Percentiles rank a stretch among this genome's conserved stretches.
Evolutionary conservation across 805 yeast species (phyloP).

Genomic region (Sugiyamaella marilandica): DNA sequence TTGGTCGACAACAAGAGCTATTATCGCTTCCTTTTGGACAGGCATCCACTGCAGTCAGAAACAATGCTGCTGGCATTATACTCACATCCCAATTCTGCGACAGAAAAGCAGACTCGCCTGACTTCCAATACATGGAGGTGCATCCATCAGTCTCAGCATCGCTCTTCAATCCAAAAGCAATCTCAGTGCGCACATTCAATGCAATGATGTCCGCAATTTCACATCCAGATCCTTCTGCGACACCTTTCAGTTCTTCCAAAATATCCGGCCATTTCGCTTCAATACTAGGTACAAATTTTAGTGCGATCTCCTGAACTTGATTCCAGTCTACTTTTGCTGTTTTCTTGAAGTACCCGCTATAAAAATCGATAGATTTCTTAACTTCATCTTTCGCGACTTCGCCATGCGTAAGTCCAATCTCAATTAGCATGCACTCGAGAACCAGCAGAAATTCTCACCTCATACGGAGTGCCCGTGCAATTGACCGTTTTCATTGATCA

Average conservation of each 20-base stretch:
- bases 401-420: slow-evolving; percentile 31
- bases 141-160: slow-evolving; percentile 35
- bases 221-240: slow-evolving; percentile 36
- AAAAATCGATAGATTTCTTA: slow-evolving; percentile 29
- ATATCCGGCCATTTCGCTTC: slow-evolving; percentile 31
- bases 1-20: slow-evolving; percentile 28
- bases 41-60: slow-evolving; percentile 30
- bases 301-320: slow-evolving; percentile 29
- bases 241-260: slow-evolving; percentile 35
- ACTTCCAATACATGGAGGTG: slow-evolving; percentile 32
- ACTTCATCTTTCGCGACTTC: slow-evolving; percentile 31
- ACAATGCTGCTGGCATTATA: not conserved
- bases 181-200: slow-evolving; percentile 38
- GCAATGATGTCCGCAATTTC: slow-evolving; percentile 36
- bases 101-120: slow-evolving; percentile 24
- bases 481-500: slow-evolving; percentile 11
- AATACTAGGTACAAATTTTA: slow-evolving; percentile 29
- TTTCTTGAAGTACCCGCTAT: slow-evolving; percentile 27
- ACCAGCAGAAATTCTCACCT: slow-evolving; percentile 27
- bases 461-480: slow-evolving; percentile 14
- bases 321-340: slow-evolving; percentile 30
- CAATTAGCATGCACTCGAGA: not conserved
- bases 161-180: slow-evolving; percentile 28
- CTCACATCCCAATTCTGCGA: slow-evolving; percentile 40
- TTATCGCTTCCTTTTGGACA: slow-evolving; percentile 26